Conservation (phyloP, 2,329 filamentous ascomycete species). For the Trichoderma polysporum region DNA sequence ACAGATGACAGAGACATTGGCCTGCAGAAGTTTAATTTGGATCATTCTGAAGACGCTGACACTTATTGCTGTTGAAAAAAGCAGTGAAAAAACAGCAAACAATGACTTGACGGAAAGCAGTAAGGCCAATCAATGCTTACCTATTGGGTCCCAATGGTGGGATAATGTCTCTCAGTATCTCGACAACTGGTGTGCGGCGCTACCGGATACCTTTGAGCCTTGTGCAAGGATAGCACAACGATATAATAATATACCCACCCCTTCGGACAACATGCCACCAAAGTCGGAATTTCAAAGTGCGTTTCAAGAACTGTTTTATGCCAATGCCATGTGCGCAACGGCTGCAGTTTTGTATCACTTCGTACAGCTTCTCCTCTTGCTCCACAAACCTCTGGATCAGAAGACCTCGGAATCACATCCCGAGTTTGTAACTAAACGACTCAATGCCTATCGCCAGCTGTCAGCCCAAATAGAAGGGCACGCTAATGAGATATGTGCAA, state of each 20-base stretch:
- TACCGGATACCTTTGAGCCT: constrained; percentile 24
- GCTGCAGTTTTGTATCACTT: constrained; percentile 25
- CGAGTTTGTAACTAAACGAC: constrained; percentile 11
- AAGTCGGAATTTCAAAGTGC: constrained; percentile 10
- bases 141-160: not conserved
- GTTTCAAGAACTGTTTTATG: constrained; percentile 22
- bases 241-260: constrained; percentile 7
- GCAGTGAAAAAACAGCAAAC: not conserved
- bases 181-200: constrained; percentile 18
- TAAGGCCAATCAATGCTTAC: not conserved
- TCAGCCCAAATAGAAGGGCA: constrained; percentile 19
- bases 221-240: constrained; percentile 18
- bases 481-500: constrained; percentile 20
- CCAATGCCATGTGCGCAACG: constrained; percentile 24
- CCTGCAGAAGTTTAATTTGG: constrained; percentile 23
- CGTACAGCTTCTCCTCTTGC: constrained; percentile 22
- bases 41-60: constrained; percentile 22
- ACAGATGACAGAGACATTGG: constrained; percentile 23
- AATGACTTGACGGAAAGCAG: not conserved
- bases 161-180: constrained; percentile 19
- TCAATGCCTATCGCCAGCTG: constrained; percentile 17
- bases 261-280: constrained; percentile 3
- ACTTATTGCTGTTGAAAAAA: constrained; percentile 14
- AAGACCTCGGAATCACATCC: not conserved
- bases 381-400: constrained; percentile 20